Evolutionary conservation across 1,284 basidiomycete genomes (phyloP).

Genomic region (Quambalaria eucalypti): DNA sequence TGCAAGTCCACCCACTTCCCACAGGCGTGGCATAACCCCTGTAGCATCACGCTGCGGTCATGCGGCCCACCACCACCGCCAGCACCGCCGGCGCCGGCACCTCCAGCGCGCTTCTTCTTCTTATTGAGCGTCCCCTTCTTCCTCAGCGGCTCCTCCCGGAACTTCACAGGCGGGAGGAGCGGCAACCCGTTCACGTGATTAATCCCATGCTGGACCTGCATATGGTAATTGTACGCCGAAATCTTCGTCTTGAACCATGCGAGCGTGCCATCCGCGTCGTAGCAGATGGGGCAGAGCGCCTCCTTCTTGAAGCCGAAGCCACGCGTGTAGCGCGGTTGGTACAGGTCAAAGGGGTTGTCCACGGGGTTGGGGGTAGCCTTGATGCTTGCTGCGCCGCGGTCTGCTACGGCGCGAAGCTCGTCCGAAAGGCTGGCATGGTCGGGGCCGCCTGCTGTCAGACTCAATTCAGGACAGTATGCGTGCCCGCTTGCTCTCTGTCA

Average conservation of each 20-base stretch:
- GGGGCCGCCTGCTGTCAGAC: no score
- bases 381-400: neutral
- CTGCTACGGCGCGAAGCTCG: neutral
- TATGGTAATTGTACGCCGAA: constrained; percentile 34
- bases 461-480: neutral
- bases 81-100: neutral
- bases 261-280: constrained; percentile 11
- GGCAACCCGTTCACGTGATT: constrained; percentile 16
- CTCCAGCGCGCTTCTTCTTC: neutral
- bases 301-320: constrained; percentile 17
- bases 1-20: constrained; percentile 2
- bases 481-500: neutral
- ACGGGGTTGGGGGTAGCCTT: neutral
- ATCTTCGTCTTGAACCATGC: constrained; percentile 24
- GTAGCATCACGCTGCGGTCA: constrained; percentile 3
- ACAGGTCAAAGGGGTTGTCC: constrained; percentile 17
- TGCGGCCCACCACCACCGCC: neutral
- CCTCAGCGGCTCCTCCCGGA: constrained; percentile 9
- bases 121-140: no score
- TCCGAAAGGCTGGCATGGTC: neutral
- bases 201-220: constrained; percentile 28
- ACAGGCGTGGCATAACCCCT: constrained; percentile 9
- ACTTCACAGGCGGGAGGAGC: constrained; percentile 20
- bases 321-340: constrained; percentile 25
- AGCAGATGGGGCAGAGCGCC: constrained; percentile 30